Evolutionary conservation across 2,329 filamentous ascomycete species (phyloP).

Genomic region (Tympanopsis confertula): DNA sequence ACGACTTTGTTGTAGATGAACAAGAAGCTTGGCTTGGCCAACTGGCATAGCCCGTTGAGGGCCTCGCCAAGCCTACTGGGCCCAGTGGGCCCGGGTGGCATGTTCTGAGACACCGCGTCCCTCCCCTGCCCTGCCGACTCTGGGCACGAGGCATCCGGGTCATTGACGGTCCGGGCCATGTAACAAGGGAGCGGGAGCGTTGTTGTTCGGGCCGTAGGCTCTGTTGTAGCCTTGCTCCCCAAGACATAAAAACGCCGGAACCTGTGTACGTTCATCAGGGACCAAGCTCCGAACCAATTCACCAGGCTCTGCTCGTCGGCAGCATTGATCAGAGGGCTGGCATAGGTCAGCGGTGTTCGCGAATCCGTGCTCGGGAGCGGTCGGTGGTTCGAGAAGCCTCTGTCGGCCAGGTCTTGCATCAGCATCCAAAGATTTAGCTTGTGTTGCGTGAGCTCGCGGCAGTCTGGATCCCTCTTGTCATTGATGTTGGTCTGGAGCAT

Average conservation of each 20-base stretch:
- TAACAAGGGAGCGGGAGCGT: slow-evolving; percentile 23
- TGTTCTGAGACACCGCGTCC: slow-evolving; percentile 1
- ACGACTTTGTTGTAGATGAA: slow-evolving; percentile 26
- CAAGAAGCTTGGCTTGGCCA: slow-evolving; percentile 8
- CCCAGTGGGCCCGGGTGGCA: slow-evolving; percentile 1
- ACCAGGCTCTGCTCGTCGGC: slow-evolving; percentile 52
- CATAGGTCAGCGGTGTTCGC: slow-evolving; percentile 28
- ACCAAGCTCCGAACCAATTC: slow-evolving; percentile 53
- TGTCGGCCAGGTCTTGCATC: slow-evolving; percentile 3
- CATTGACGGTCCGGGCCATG: slow-evolving; percentile 15
- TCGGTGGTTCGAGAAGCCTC: slow-evolving; percentile 1
- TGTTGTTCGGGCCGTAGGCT: slow-evolving; percentile 14
- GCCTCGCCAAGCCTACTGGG: slow-evolving; percentile 1
- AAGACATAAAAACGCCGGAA: slow-evolving; percentile 44
- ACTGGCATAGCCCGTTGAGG: slow-evolving; percentile 7
- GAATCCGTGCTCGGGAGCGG: slow-evolving; percentile 16
- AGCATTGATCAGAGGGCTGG: slow-evolving; percentile 33
- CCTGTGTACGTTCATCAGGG: slow-evolving; percentile 31
- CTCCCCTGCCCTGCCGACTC: slow-evolving; percentile 6
- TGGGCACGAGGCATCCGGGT: slow-evolving; percentile 19
- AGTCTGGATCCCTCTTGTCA: slow-evolving; percentile 5
- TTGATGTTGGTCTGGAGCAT: slow-evolving; percentile 6
- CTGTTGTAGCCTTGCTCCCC: slow-evolving; percentile 26
- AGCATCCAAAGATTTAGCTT: background rate
- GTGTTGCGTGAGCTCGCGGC: background rate